phyloP scores from a whole-genome alignment of 164 flowering plant genomes.

The Cinnamomum chago region DNA sequence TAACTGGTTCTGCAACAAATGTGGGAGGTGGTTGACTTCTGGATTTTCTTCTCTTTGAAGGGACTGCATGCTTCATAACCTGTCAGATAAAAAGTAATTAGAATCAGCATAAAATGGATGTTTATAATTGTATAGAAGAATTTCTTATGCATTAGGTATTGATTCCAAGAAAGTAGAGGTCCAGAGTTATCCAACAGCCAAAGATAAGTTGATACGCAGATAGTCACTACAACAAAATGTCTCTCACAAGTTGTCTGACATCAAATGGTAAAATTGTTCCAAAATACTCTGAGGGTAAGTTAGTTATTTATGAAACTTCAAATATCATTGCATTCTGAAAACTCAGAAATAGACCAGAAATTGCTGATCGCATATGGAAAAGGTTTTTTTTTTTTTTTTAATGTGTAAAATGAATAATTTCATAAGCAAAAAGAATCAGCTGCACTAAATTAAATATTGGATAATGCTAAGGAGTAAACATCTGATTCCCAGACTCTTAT shows the following conservation, averaged over 20 bases:
- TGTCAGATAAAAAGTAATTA: conserved; percentile 21
- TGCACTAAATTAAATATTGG: background rate
- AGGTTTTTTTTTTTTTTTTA: background rate
- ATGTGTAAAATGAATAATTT: background rate
- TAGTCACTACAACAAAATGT: too few species aligned
- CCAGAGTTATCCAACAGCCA: too few species aligned
- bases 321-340: background rate
- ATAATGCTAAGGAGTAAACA: background rate
- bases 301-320: background rate
- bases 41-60: conserved; percentile 52
- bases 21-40: conserved; percentile 64
- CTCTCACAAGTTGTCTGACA: too few species aligned
- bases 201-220: too few species aligned
- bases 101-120: background rate
- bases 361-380: background rate
- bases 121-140: too few species aligned
- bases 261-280: too few species aligned
- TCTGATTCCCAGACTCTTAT: background rate
- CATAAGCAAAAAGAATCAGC: background rate
- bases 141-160: background rate
- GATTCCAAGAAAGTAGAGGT: too few species aligned
- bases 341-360: background rate
- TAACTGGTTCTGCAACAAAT: conserved; percentile 81
- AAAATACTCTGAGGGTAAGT: too few species aligned
- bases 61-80: conserved; percentile 53